Base-by-base conservation (phyloP, 441 rosid genomes). In the Pelargonium citronellum region DNA sequence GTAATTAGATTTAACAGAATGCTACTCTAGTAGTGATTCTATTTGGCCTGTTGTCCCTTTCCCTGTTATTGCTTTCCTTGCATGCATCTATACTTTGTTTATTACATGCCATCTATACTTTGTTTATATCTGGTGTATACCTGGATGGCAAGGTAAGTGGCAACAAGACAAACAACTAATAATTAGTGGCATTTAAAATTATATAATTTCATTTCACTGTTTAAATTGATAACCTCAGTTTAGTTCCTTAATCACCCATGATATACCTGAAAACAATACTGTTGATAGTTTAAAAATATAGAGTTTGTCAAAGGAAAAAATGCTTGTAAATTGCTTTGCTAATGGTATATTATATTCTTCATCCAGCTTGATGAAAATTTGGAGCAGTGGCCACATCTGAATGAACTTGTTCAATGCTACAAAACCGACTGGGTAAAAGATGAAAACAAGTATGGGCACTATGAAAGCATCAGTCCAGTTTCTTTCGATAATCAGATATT, bases 341-440 rank as follows among this genome's bases (percentile, higher is more conserved):
- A 19, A 60, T 60, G 64, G 24, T 60, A 60, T 39, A 5, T 39
- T 37, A 30, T 67, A 61, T 15, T 20, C 34, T 68, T 47, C 13
- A 64, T 74, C 72, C 84, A 92, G 99, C 83, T 88, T 69, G 97
- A 92, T 81, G 98, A 92, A 71, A 88, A 89, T 78, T 79, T 89
- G 77, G 98, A 95, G 66, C 96, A 87, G 80, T 95, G 99, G 95
- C 99, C 99, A 9, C 99, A 95, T 86, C 82, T 95, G 74, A 86
- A 84, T 71, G 96, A 95, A 75, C 78, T 95, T 75, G 84, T 91
- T 69, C 95, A 89, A 16, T 95, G 98, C 78, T 92, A 91, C 61
- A 87, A 77, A 77, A 80, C 96, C 66, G 97, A 95, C 58, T 95
- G 96, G 99, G 85, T 92, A 10, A 95, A 92, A 75, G 99, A 92